Conservation (phyloP, 495 filamentous ascomycete species). For the Chlorociboria aeruginascens region DNA sequence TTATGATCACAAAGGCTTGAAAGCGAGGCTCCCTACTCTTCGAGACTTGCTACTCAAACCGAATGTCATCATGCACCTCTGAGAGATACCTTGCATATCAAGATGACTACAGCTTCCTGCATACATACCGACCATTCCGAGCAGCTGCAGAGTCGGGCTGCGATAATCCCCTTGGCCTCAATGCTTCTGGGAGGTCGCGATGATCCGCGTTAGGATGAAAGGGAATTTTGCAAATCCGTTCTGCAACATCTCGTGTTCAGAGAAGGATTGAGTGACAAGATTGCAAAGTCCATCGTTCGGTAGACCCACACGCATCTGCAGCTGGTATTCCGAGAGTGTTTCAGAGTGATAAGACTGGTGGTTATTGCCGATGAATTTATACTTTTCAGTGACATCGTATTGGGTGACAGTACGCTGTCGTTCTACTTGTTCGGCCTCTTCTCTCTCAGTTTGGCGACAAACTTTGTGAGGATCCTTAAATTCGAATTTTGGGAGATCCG, state of each 20-base stretch:
- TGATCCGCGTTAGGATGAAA: conserved; percentile 5
- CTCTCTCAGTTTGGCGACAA: not conserved
- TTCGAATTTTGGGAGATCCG: conserved; percentile 9
- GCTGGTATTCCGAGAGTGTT: conserved; percentile 6
- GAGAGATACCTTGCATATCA: too few relatives aligned
- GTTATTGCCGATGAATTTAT: not conserved
- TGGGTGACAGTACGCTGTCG: not conserved
- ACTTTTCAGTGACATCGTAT: not conserved
- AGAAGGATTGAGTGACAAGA: not conserved
- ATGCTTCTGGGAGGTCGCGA: not conserved
- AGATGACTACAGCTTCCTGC: too few relatives aligned
- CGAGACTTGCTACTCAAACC: too few relatives aligned
- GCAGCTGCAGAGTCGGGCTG: not conserved
- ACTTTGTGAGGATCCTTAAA: not conserved
- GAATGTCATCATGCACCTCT: too few relatives aligned
- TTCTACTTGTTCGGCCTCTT: not conserved
- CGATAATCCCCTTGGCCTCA: not conserved
- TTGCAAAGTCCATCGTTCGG: not conserved
- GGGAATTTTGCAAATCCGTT: conserved; percentile 1
- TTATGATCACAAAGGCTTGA: too few relatives aligned
- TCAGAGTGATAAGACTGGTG: not conserved
- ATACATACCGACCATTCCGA: too few relatives aligned
- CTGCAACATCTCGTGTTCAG: not conserved
- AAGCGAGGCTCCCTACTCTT: too few relatives aligned
- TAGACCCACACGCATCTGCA: not conserved